Evolutionary conservation across 768 basidiomycete genomes (phyloP), one percentile per base, ranked within the genome.

Genomic region (Mycena leptocephala): DNA sequence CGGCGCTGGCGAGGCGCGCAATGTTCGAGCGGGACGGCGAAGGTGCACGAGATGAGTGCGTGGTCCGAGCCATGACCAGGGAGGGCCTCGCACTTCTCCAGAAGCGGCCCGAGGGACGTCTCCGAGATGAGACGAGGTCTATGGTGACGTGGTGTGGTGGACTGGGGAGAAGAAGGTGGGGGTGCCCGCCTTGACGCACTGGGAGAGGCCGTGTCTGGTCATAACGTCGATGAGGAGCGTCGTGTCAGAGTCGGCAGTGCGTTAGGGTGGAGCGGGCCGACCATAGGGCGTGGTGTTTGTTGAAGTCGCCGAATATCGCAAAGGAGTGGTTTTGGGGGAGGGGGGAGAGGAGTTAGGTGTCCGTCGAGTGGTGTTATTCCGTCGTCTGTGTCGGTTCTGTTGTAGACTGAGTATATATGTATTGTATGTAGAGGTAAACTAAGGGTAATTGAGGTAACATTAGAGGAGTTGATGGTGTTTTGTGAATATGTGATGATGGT

Each of bases 101-200:
- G 43, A 30, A 64, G 20, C 11, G 39, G 39, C 28, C 62, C 43
- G 14, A 64, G 62, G 41, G 39, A 14, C 39, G 41, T 46, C 39
- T 64, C 62, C 39, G 41, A 64, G 62, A 46, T 46, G 30, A 64
- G 22, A 64, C 61, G 11, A 62, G 37, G 26, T 62, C 61, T 39
- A 62, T 62, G 35, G 61, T 62, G 61, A 62, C 35, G 61, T 62
- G 61, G 61, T 62, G 61, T 62, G 61, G 61, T 62, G 61, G 61
- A 62, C 37, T 26, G 62, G 62, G 41, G 62, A 64, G 39, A 43
- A 30, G 39, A 13, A 64, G 62, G 43, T 64, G 43, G 35, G 58
- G 59, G 59, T 62, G 59, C 59, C 59, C 18, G 59, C 59, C n/a
- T 62, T 62, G 59, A 62, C 22, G 32, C 59, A 62, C 35, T 62